Base-by-base conservation (phyloP, 768 basidiomycete genomes). In the Calocybe cyanea region DNA sequence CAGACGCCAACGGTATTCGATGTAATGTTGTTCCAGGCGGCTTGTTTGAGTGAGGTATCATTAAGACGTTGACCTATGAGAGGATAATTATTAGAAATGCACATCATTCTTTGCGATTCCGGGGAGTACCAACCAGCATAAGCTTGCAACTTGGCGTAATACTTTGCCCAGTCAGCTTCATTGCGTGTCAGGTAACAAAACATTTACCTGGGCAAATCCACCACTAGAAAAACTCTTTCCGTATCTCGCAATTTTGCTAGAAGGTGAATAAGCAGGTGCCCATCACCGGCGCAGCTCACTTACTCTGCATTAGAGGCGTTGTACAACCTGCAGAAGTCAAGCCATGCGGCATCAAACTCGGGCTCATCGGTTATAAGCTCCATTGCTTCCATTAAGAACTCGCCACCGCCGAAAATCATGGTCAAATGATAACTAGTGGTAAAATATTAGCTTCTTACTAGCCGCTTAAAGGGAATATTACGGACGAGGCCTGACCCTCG, bases 331-430 rank as follows among this genome's bases (percentile, higher is more conserved):
- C 68, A 70, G 43, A 68, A 68, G 49, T 68, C 68, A 13, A 70
- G 28, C 68, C 68, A 70, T 6, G 67, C 66, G 31, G 64, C 65
- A 45, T 70, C 66, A 46, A 70, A 70, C 19, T 55, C 65, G 1
- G 66, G 64, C 40, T 63, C 67, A 48, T 69, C 65, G 0, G 59
- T 64, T 24, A 68, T 65, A 10, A 68, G 38, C 25, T 68, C 66
- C 65, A 68, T 65, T n/a, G 59, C 60, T 41, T 70, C 68, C 67
- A 70, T 70, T 21, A 68, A 45, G 42, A 70, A 64, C 46, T 68
- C 68, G 10, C 67, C 66, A 4, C 66, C 68, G 17, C 65, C 66
- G 30, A 66, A 67, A 7, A 66, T 44, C 66, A 67, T 67, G 18
- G 56, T 62, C 24, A 66, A 45, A 43, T 64, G 58, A 42, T 67